Percentiles rank a stretch among this genome's conserved stretches.
These are phyloP conservation scores for Fusarium duplospermum DNA, from an alignment of 2,329 filamentous ascomycete species.

Conservation along the genomic window DNA sequence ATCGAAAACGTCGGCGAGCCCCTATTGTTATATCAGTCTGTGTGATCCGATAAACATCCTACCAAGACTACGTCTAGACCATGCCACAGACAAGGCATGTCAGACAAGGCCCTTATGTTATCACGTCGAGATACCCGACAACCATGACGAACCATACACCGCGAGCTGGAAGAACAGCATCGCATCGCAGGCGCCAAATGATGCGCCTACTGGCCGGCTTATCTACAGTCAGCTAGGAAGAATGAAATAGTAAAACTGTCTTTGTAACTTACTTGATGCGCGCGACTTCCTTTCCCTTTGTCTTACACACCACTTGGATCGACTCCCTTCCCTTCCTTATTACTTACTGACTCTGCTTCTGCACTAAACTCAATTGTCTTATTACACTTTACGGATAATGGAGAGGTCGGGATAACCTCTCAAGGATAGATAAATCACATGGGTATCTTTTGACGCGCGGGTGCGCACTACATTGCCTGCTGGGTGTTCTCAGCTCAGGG, in stretches of 20 bases:
- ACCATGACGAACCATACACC: slow-evolving; percentile 30
- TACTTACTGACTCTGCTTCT: slow-evolving; percentile 19
- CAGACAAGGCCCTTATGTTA: slow-evolving; percentile 29
- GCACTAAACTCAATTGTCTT: slow-evolving; percentile 35
- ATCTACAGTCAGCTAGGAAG: slow-evolving; percentile 32
- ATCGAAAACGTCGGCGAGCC: slow-evolving; percentile 99
- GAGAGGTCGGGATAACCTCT: slow-evolving; percentile 38
- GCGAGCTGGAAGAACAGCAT: slow-evolving; percentile 18
- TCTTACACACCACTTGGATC: slow-evolving; percentile 40
- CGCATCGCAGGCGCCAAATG: slow-evolving; percentile 22
- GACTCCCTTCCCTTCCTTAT: slow-evolving; percentile 24
- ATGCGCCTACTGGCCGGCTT: slow-evolving; percentile 21
- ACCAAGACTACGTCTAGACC: neutral
- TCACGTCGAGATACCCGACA: slow-evolving; percentile 39
- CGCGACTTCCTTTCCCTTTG: slow-evolving; percentile 40
- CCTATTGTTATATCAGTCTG: slow-evolving; percentile 86
- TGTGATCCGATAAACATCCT: slow-evolving; percentile 40
- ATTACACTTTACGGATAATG: slow-evolving; percentile 38
- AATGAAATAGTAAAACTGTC: slow-evolving; percentile 37
- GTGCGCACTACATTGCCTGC: slow-evolving; percentile 17
- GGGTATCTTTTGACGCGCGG: slow-evolving; percentile 28
- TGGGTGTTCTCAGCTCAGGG: neutral
- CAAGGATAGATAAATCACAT: slow-evolving; percentile 37
- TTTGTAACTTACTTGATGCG: slow-evolving; percentile 22
- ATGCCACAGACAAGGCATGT: slow-evolving; percentile 13